Evolutionary conservation across 495 filamentous ascomycete species (phyloP).

Genomic region (Xylaria palmicola): DNA sequence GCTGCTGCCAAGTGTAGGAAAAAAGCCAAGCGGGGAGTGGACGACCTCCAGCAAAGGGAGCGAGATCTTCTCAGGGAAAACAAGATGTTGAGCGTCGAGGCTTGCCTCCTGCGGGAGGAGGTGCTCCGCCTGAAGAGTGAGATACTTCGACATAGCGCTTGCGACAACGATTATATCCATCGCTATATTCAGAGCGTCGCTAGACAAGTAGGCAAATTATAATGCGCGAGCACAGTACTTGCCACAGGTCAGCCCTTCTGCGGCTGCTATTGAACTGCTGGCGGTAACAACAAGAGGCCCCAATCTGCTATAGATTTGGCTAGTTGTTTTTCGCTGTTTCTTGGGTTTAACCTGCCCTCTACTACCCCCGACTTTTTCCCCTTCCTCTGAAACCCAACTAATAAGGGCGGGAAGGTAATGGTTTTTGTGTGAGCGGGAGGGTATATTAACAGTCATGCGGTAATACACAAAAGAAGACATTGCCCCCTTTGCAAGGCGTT

Average conservation of each 20-base stretch:
- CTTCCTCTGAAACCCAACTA: no score
- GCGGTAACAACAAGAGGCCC: no score
- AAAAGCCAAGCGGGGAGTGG: constrained; percentile 6
- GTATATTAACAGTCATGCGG: no score
- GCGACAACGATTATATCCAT: constrained; percentile 6
- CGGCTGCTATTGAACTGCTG: not conserved
- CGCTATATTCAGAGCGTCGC: not conserved
- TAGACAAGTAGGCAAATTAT: not conserved
- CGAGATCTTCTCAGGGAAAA: constrained; percentile 8
- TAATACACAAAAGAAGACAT: no score
- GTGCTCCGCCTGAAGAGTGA: constrained; percentile 1
- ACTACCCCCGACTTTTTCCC: no score
- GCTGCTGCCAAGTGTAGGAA: constrained; percentile 9
- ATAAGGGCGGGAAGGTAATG: no score
- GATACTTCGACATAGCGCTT: constrained; percentile 2
- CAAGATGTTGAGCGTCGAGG: constrained; percentile 5
- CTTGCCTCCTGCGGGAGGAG: constrained; percentile 3
- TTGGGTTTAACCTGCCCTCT: no score
- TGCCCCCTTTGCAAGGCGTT: no score
- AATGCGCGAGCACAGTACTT: not conserved
- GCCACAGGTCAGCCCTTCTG: not conserved
- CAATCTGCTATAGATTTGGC: no score
- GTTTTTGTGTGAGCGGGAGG: no score
- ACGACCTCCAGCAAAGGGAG: constrained; percentile 11
- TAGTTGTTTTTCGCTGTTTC: no score